Evolutionary conservation across 345 rosid species (phyloP).

Genomic region (Gossypium herbaceum): DNA sequence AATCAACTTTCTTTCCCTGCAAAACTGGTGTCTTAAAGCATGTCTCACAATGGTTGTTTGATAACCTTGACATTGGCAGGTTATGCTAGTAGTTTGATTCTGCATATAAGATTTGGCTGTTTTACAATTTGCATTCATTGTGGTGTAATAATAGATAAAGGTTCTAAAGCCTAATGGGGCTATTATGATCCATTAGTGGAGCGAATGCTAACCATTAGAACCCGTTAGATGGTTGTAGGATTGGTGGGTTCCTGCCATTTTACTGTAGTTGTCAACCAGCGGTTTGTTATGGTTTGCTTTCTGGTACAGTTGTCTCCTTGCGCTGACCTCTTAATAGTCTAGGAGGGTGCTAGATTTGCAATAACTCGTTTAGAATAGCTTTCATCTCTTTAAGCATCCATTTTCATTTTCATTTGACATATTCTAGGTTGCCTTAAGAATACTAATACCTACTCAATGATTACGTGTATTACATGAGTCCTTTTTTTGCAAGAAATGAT

Average conservation of each 20-base stretch:
- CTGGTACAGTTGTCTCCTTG: not conserved
- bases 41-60: not conserved
- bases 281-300: not conserved
- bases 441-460: not conserved
- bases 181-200: too few relatives aligned
- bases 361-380: not conserved
- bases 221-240: too few relatives aligned
- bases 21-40: not conserved
- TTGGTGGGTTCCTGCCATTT: too few relatives aligned
- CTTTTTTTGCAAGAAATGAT: not conserved
- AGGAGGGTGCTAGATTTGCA: not conserved
- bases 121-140: not conserved
- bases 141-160: not conserved
- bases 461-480: not conserved
- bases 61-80: not conserved
- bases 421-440: not conserved
- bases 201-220: too few relatives aligned
- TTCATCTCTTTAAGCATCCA: not conserved
- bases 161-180: not conserved
- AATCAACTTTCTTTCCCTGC: constrained; percentile 6
- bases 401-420: not conserved
- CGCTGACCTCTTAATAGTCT: not conserved
- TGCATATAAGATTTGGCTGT: not conserved
- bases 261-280: not conserved
- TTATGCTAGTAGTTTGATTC: not conserved